Conservation (phyloP, 768 basidiomycete species). For the Lenzites betulinus region DNA sequence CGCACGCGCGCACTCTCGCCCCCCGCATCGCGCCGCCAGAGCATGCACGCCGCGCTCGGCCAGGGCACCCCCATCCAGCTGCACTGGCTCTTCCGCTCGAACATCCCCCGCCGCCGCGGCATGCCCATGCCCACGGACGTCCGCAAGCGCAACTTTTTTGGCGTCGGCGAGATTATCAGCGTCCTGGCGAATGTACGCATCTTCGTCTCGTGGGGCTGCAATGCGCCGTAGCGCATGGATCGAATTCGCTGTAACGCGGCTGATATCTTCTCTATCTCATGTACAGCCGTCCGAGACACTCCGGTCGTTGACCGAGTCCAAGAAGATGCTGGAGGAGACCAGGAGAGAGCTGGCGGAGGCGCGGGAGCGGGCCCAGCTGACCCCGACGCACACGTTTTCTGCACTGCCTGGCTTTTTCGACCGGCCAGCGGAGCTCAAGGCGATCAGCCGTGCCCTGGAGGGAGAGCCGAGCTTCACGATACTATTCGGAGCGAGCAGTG, state of each 20-base stretch:
- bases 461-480: constrained; percentile 80
- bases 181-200: constrained; percentile 71
- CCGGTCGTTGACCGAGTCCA: constrained; percentile 78
- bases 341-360: constrained; percentile 72
- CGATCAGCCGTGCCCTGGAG: constrained; percentile 65
- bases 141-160: constrained; percentile 74
- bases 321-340: constrained; percentile 74
- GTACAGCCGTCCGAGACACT: constrained; percentile 75
- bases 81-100: constrained; percentile 77
- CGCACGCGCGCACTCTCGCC: constrained; percentile 28
- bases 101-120: constrained; percentile 63
- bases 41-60: constrained; percentile 28
- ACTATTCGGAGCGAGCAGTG: constrained; percentile 78
- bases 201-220: constrained; percentile 8
- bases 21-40: constrained; percentile 32
- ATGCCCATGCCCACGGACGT: constrained; percentile 62
- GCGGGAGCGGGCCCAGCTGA: constrained; percentile 63
- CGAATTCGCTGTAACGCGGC: constrained; percentile 13
- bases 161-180: constrained; percentile 75
- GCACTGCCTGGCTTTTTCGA: constrained; percentile 74
- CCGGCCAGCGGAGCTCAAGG: constrained; percentile 64
- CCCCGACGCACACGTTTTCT: constrained; percentile 76
- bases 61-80: constrained; percentile 34
- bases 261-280: constrained; percentile 12
- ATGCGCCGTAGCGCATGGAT: neutral